Evolutionary conservation across 192 early-diverging fungal genomes (phyloP), one percentile per base, ranked within the genome.

Genomic region (Pilaira anomala): DNA sequence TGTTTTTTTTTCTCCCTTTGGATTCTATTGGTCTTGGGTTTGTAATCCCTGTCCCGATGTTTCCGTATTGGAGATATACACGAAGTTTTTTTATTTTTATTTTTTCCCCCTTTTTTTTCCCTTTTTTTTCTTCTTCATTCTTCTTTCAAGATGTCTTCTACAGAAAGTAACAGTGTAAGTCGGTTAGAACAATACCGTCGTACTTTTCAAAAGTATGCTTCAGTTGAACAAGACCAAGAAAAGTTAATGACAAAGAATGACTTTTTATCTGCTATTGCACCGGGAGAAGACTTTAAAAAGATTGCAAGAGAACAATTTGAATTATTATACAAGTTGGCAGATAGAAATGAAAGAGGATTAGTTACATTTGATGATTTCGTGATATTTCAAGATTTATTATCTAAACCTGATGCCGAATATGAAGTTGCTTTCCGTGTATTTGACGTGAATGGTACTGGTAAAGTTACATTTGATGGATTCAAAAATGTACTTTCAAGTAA

Each of bases 381-480:
- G 9, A 72, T 80, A 60, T 88, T 90, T 54, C 76, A 86, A 56
- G 74, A 78, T 62, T 48, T 88, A 14, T 65, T 90, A 22, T 64
- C 77, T 21, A 78, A 81, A 41, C 85, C 88, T 24, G 85, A 88
- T 72, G 87, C 87, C 8, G 88, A 87, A 54, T 90, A 85, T 57
- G 85, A 90, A 69, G 78, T 90, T 48, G 85, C 86, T 13, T 88
- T 87, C 71, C 74, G 82, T 22, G 67, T 88, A 9, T 84, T 90
- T 69, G 88, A 88, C 56, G 69, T 75, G 25, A 61, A 78, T 45
- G 80, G 80, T 26, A 78, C 80, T 12, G 83, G 85, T 44, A 80
- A 78, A 55, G 80, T 88, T 60, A 84, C 85, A 33, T 68, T 85
- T 54, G 82, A 86, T 8, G 85, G 88, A 69, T 86, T 90, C 79